Base-by-base conservation (phyloP, 768 basidiomycete species). In the Lyophyllum atratum region DNA sequence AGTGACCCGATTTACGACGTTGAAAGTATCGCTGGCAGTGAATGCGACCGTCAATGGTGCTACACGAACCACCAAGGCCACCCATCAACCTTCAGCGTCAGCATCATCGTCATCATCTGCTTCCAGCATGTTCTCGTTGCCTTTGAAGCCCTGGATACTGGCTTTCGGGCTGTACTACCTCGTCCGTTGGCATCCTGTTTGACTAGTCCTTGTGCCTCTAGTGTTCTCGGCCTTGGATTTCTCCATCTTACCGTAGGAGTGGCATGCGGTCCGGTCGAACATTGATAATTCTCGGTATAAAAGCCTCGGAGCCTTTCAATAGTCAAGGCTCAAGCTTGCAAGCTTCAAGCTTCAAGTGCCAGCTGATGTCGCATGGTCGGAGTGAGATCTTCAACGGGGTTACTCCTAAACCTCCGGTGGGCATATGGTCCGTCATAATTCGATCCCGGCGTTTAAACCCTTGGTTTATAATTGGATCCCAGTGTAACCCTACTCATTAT, bases 131-230 rank as follows among this genome's bases (percentile, higher is more conserved):
- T 40, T 28, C 9, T 43, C 21, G 8, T 21, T 24, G 4, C 34
- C 8, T 10, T 7, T 28, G 21, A 52, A 6, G 26, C 17, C 17
- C 45, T 58, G 49, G 45, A 12, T 53, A 42, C n/a, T 50, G 25
- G 51, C 55, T 33, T 42, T 59, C 39, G 59, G 63, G 62, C 60
- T 60, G 60, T 68, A 70, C 71, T 51, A 26, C 26, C 29, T 55
- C 14, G 34, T 46, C 44, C 26, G 59, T 42, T 50, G 55, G 55
- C 29, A 39, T 17, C 22, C 26, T 26, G 12, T 53, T 7, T 31
- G 37, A 19, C 34, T 37, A 28, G 31, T 6, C 1, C 12, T 34
- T 40, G 19, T 37, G 5, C 29, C 4, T 48, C 26, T n/a, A 4
- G 46, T 48, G 7, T 29, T n/a, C 43, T n/a, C 3, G 24, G 10